Percentiles rank a stretch among this genome's conserved stretches.
Conservation (phyloP, 208 protist genomes). For the Leishmania tropica region DNA sequence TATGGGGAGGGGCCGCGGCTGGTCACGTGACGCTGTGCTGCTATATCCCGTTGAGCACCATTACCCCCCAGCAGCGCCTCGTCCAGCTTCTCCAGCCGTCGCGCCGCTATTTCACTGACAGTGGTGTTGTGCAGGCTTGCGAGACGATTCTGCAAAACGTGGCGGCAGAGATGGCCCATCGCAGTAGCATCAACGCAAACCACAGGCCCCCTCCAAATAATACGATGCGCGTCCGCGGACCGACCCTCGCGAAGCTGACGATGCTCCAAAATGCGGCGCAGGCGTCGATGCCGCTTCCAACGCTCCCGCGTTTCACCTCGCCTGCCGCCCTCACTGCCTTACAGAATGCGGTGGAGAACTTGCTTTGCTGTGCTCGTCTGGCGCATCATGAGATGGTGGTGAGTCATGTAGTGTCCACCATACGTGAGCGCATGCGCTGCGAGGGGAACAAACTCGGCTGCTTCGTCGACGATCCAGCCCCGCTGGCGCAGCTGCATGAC, state of each 20-base stretch:
- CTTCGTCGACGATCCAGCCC: slow-evolving; percentile 21
- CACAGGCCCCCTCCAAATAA: not conserved
- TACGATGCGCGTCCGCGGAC: slow-evolving; percentile 24
- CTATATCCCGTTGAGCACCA: slow-evolving; percentile 18
- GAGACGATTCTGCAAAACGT: slow-evolving; percentile 17
- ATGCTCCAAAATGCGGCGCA: not conserved
- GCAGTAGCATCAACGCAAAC: not conserved
- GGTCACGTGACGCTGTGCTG: slow-evolving; percentile 19
- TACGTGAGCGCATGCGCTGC: slow-evolving; percentile 13
- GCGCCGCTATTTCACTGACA: slow-evolving; percentile 18
- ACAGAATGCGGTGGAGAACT: slow-evolving; percentile 12
- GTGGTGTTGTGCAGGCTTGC: slow-evolving; percentile 18
- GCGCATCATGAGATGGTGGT: slow-evolving; percentile 28
- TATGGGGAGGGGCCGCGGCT: slow-evolving; percentile 16
- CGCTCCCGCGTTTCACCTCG: slow-evolving; percentile 16
- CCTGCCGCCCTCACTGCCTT: slow-evolving; percentile 13
- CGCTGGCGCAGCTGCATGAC: slow-evolving; percentile 17
- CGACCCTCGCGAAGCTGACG: slow-evolving; percentile 22
- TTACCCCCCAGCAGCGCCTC: slow-evolving; percentile 25
- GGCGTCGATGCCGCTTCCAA: slow-evolving; percentile 15
- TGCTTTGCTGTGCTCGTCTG: slow-evolving; percentile 13
- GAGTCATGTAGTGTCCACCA: slow-evolving; percentile 18
- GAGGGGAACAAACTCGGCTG: not conserved
- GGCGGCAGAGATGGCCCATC: slow-evolving; percentile 9
- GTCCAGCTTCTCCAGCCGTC: slow-evolving; percentile 30